Percentiles rank a stretch among this genome's conserved stretches.
These are phyloP conservation scores for Barnettozyma californica DNA, from an alignment of 805 yeast species.

Conservation along the genomic window DNA sequence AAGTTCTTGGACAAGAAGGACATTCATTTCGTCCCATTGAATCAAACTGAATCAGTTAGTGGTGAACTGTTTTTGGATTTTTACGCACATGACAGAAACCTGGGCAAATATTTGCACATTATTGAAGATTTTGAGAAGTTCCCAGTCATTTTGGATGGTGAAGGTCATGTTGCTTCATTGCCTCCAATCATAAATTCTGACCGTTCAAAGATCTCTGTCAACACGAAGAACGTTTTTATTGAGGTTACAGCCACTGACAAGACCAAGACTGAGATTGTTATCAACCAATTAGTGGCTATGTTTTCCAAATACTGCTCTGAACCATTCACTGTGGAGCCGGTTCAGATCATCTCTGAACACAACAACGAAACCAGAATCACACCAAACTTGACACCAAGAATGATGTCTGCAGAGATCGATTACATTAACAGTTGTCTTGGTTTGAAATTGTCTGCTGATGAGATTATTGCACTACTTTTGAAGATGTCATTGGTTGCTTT, in stretches of 20 bases:
- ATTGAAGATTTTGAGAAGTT: constrained; percentile 83
- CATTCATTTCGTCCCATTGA: constrained; percentile 68
- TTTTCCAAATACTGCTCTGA: constrained; percentile 80
- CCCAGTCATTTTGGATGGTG: constrained; percentile 83
- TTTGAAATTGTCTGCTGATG: constrained; percentile 61
- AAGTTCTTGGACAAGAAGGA: constrained; percentile 79
- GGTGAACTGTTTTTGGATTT: constrained; percentile 83
- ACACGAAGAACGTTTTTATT: constrained; percentile 83
- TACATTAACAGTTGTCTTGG: constrained; percentile 94
- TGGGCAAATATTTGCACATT: constrained; percentile 84
- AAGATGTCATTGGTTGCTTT: constrained; percentile 78
- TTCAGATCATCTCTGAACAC: constrained; percentile 77
- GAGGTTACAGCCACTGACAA: constrained; percentile 94
- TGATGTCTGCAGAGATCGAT: constrained; percentile 64
- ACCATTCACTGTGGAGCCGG: constrained; percentile 87
- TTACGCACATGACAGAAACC: constrained; percentile 84
- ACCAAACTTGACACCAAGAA: constrained; percentile 69
- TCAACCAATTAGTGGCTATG: constrained; percentile 92
- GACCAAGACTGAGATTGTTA: constrained; percentile 90
- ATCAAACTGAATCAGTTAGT: constrained; percentile 61
- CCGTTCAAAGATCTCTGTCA: constrained; percentile 77
- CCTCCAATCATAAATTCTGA: constrained; percentile 97
- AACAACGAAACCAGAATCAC: constrained; percentile 68
- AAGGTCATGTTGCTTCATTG: constrained; percentile 76
- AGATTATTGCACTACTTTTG: constrained; percentile 60